Evolutionary conservation across 1,284 basidiomycete genomes (phyloP), one percentile per base, ranked within the genome.

Genomic region (Boletus sp.): DNA sequence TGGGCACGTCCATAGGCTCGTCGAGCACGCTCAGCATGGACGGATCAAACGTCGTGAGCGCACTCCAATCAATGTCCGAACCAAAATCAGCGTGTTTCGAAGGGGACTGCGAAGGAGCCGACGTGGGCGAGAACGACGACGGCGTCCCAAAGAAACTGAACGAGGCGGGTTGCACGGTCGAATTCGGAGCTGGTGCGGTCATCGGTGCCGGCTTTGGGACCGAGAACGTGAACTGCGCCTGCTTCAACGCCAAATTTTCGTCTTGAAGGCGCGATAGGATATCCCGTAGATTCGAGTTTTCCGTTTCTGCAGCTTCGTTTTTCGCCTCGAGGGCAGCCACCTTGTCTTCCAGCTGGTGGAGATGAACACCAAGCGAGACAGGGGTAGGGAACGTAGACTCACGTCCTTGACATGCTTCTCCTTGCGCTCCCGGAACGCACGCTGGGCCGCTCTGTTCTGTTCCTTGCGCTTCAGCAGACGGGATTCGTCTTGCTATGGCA

Each of bases 391-490:
- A 46, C 11, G 31, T 16, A 48, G 21, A 82, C 90, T 79, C 70
- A 93, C 92, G 70, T 94, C 92, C 73, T 90, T 90, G 63, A 94
- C 92, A 76, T 94, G 92, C 69, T 91, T 92, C 77, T 94, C 91
- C 77, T 94, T 94, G 59, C 92, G 84, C 73, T 94, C 91, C 52
- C 91, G 81, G 77, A 94, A 94, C 1, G 92, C 92, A 57, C 91
- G 84, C 72, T 94, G 92, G 16, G 91, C 91, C 2, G 92, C 92
- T 53, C 91, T 81, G 67, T 94, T 94, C 74, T 94, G 91, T 69
- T 94, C 92, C 75, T 94, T 94, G 63, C 91, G 87, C 71, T 93
- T 93, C 63, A 91, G 65, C 7, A 93, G 76, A 27, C 90, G 83
- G 13, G 81, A 76, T 68, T 93, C 91, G 65, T 94, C 91, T 77